phyloP scores from a whole-genome alignment of 1,139 yeast genomes.

The Kluyveromyces sp. region DNA sequence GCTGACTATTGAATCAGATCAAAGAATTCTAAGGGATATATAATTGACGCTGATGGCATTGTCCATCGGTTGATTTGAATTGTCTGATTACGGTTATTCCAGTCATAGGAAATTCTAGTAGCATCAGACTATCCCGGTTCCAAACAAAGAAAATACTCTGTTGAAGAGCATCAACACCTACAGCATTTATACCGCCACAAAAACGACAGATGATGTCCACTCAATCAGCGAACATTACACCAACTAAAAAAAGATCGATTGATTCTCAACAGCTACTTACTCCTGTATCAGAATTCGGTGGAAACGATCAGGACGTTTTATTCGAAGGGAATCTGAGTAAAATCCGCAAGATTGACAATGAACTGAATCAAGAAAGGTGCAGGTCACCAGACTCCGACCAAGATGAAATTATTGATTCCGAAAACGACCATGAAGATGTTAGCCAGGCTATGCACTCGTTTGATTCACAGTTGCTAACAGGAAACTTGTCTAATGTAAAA shows the following conservation, averaged over 20 bases:
- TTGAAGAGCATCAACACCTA: no score
- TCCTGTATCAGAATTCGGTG: constrained; percentile 3
- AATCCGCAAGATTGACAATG: neutral
- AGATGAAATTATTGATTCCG: neutral
- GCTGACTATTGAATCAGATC: neutral
- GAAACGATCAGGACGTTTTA: neutral
- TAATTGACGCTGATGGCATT: neutral
- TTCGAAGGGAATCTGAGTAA: neutral
- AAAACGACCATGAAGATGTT: neutral
- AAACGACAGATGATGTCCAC: neutral
- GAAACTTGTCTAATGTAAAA: constrained; percentile 5
- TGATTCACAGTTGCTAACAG: neutral
- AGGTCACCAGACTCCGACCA: neutral
- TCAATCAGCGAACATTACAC: neutral
- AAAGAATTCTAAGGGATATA: neutral
- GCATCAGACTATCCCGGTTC: no score
- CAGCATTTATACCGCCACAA: no score
- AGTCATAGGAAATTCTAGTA: no score
- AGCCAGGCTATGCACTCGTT: neutral
- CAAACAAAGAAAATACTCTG: no score
- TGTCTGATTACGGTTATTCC: neutral
- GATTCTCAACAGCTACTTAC: neutral
- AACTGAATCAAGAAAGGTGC: neutral
- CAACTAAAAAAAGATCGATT: neutral
- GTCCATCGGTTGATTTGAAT: neutral